Evolutionary conservation across 2,329 filamentous ascomycete species (phyloP), one percentile per base, ranked within the genome.

Genomic region (Xylariales sp.): DNA sequence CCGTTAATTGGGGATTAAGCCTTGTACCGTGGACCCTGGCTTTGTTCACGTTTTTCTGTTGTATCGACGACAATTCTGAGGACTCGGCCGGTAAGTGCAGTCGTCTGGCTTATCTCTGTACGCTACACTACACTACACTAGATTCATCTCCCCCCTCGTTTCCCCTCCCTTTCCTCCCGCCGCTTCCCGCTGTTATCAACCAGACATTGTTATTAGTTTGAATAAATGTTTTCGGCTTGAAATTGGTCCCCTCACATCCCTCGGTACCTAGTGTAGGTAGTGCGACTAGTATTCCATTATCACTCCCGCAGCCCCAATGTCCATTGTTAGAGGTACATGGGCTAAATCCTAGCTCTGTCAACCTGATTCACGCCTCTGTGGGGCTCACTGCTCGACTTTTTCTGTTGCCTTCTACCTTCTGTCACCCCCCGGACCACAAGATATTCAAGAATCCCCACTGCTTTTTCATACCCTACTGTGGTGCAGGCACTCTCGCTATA

Each of bases 331-430:
- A 58, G 64, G 46, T 32, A 55, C 50, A 30, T 34, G 18, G 46
- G 46, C 34, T 23, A 53, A 49, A 49, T 62, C n/a, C 61, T 67
- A 59, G 56, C 43, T 57, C 58, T 39, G 60, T 49, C 65, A 65
- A 46, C 67, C 64, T 70, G 71, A 74, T 75, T 67, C 65, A 70
- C 69, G 68, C 64, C 67, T 57, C 63, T 71, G 73, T 74, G 72
- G 74, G 73, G 73, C 72, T 23, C 32, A 18, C 34, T 45, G 36
- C 63, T 64, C 36, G 50, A 71, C 71, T 73, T 72, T 74, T 72
- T 70, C 70, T 71, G 59, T 68, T 64, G 64, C 66, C 67, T 69
- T 70, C 64, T 53, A 55, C 62, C 62, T 48, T 36, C 16, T 14
- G 53, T 59, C 48, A 50, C 34, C 50, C 61, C 18, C 61, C 18